Evolutionary conservation across 768 basidiomycete species (phyloP).

Genomic region (Panaeolus cyanescens): DNA sequence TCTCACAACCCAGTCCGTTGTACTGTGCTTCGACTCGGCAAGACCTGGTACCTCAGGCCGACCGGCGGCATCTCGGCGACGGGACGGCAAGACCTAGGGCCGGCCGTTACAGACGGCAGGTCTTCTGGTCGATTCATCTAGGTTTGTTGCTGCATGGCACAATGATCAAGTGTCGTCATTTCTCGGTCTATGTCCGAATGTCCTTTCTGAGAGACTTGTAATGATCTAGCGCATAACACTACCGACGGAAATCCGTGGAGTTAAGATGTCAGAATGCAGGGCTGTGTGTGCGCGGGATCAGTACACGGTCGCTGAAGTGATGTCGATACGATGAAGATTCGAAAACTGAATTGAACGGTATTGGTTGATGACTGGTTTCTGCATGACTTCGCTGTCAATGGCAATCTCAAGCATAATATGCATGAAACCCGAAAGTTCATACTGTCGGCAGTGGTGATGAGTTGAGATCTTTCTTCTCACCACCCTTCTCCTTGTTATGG

Average conservation of each 20-base stretch:
- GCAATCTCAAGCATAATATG: background rate
- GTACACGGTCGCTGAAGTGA: background rate
- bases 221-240: background rate
- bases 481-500: no score
- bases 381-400: background rate
- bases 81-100: background rate
- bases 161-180: conserved; percentile 1
- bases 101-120: background rate
- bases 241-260: background rate
- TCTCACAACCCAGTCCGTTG: background rate
- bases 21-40: background rate
- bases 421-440: background rate
- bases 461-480: background rate
- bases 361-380: background rate
- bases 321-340: background rate
- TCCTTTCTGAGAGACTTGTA: background rate
- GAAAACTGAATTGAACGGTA: background rate
- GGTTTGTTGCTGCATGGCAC: background rate
- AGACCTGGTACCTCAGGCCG: background rate
- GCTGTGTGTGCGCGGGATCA: conserved; percentile 1
- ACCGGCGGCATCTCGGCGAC: background rate
- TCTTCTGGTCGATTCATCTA: background rate
- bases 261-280: background rate
- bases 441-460: background rate
- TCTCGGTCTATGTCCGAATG: conserved; percentile 1